These are phyloP conservation scores for Leersia perrieri DNA, from an alignment of 176 grass and related monocot species.

Conservation along the genomic window DNA sequence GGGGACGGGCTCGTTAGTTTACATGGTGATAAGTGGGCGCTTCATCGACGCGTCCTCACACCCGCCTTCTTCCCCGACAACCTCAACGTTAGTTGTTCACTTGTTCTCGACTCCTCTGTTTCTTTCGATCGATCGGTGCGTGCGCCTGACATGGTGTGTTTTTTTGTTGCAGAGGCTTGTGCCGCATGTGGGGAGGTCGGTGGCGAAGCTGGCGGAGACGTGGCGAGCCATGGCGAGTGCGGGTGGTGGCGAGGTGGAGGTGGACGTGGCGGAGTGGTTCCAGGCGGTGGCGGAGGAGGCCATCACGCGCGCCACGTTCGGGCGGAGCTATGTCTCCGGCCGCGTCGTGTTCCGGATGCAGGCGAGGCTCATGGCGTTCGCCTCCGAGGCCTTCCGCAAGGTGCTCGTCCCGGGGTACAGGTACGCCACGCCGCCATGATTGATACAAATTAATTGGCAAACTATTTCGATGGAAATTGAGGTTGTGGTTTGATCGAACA, in stretches of 20 bases:
- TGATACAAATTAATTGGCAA: no score
- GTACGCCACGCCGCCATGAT: conserved; percentile 33
- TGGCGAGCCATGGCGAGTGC: conserved; percentile 47
- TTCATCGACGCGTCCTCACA: conserved; percentile 71
- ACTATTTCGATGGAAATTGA: no score
- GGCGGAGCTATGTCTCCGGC: conserved; percentile 66
- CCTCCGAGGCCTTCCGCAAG: conserved; percentile 82
- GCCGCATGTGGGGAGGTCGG: conserved; percentile 62
- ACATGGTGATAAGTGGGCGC: conserved; percentile 73
- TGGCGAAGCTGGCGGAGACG: conserved; percentile 52
- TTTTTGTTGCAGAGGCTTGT: conserved; percentile 50
- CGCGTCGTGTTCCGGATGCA: conserved; percentile 73
- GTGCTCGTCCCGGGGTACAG: conserved; percentile 85
- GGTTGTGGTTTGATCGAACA: background rate
- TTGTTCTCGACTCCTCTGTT: no score
- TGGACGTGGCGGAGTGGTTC: conserved; percentile 86
- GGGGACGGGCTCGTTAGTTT: conserved; percentile 84
- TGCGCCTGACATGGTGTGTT: conserved; percentile 26
- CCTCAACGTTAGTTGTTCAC: conserved; percentile 86
- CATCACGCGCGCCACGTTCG: conserved; percentile 67
- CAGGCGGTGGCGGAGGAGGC: conserved; percentile 74
- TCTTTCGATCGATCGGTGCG: background rate
- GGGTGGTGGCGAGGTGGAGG: conserved; percentile 63
- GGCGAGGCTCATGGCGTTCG: conserved; percentile 70
- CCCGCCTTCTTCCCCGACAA: conserved; percentile 73